Evolutionary conservation across 2,329 filamentous ascomycete species (phyloP).

Genomic region (Lasiodiplodia hormozganensis): DNA sequence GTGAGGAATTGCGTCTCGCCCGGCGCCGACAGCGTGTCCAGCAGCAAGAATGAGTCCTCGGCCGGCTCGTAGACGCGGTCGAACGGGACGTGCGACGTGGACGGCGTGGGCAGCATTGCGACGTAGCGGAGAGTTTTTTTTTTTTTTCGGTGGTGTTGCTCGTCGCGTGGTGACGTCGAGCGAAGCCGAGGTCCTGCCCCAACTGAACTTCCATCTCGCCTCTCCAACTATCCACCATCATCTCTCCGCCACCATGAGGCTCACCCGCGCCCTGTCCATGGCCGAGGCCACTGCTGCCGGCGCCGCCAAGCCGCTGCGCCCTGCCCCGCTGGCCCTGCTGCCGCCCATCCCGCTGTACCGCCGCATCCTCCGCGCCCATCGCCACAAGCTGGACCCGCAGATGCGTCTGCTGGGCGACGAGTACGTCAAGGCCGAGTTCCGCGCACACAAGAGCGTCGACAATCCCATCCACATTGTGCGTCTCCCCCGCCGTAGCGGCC

Average conservation of each 20-base stretch:
- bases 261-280: conserved; percentile 34
- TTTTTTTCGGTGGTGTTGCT: too few relatives aligned
- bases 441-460: conserved; percentile 80
- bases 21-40: conserved; percentile 83
- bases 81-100: conserved; percentile 89
- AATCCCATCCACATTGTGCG: conserved; percentile 90
- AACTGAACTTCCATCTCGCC: background rate
- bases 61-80: conserved; percentile 91
- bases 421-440: conserved; percentile 92
- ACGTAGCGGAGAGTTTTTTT: background rate
- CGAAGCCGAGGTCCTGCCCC: conserved; percentile 6
- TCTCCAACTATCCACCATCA: background rate
- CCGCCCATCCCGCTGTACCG: conserved; percentile 91
- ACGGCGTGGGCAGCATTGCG: conserved; percentile 88
- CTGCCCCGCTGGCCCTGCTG: conserved; percentile 70
- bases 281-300: conserved; percentile 46
- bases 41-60: conserved; percentile 92
- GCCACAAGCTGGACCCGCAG: conserved; percentile 75
- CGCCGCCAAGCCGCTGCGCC: conserved; percentile 42
- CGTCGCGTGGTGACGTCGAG: too few relatives aligned
- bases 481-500: conserved; percentile 22
- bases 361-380: conserved; percentile 83
- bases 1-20: conserved; percentile 74
- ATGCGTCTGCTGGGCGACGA: conserved; percentile 85
- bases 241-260: conserved; percentile 38